Conservation (phyloP, 805 yeast genomes). For the Ogataea henricii region DNA sequence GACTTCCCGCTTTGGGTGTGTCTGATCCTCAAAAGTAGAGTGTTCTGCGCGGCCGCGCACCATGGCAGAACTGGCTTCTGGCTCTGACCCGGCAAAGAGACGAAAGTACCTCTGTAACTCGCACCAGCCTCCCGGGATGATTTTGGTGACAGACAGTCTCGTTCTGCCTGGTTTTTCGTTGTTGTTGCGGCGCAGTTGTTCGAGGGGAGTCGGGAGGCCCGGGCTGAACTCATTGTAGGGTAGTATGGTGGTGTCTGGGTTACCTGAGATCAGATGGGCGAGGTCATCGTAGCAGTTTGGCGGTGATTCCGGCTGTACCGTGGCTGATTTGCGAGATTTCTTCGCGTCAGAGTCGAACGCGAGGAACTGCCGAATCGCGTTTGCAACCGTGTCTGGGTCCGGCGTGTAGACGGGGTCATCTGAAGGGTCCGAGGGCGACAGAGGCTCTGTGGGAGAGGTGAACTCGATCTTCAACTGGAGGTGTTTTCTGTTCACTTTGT, state of each 20-base stretch:
- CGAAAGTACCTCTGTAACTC: conserved; percentile 59
- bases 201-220: conserved; percentile 21
- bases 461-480: conserved; percentile 13
- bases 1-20: conserved; percentile 41
- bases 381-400: not conserved
- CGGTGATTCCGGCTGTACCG: not conserved
- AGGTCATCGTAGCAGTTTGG: conserved; percentile 9
- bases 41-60: conserved; percentile 51
- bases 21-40: conserved; percentile 44
- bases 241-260: conserved; percentile 3
- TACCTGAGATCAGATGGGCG: conserved; percentile 8
- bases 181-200: conserved; percentile 16
- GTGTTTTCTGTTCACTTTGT: conserved; percentile 14
- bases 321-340: too few species aligned
- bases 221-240: conserved; percentile 25
- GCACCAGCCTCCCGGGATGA: conserved; percentile 67
- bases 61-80: conserved; percentile 43
- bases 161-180: conserved; percentile 18
- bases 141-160: conserved; percentile 59
- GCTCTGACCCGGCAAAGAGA: conserved; percentile 42
- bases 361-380: conserved; percentile 7
- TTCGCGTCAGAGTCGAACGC: not conserved
- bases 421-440: not conserved
- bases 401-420: not conserved
- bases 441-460: not conserved